Base-by-base conservation (phyloP, 805 yeast genomes). In the Kuraishia borneana region DNA sequence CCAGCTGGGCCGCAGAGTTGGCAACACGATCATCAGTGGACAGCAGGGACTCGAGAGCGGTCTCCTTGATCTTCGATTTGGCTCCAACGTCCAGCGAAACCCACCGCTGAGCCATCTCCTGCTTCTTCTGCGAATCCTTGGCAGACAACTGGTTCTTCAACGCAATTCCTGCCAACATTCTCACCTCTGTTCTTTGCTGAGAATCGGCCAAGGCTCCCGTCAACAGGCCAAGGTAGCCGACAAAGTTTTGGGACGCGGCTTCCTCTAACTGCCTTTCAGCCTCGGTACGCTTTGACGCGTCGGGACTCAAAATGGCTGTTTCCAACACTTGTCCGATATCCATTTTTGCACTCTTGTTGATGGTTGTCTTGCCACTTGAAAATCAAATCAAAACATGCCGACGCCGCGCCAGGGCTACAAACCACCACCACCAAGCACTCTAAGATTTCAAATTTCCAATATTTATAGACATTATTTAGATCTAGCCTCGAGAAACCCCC, bases 401-500 rank as follows among this genome's bases (percentile, higher is more conserved):
- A n/a, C n/a, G n/a, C n/a, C n/a, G n/a, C n/a, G n/a, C n/a, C n/a
- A n/a, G n/a, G n/a, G n/a, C n/a, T n/a, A n/a, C n/a, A n/a, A n/a
- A n/a, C n/a, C n/a, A n/a, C n/a, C n/a, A n/a, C n/a, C n/a, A n/a
- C n/a, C n/a, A n/a, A n/a, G n/a, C n/a, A n/a, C n/a, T n/a, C n/a
- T n/a, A n/a, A n/a, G n/a, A n/a, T n/a, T n/a, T n/a, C n/a, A n/a
- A n/a, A n/a, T n/a, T n/a, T n/a, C n/a, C n/a, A n/a, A n/a, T n/a
- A n/a, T n/a, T n/a, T n/a, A n/a, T n/a, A n/a, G n/a, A n/a, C n/a
- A n/a, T n/a, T n/a, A n/a, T n/a, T n/a, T n/a, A n/a, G n/a, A n/a
- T n/a, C n/a, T n/a, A n/a, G n/a, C 96, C 3, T 85, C 87, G 26
- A 92, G 58, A 37, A 92, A 70, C 0, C 97, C 98, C 13, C 99